Evolutionary conservation across 2,329 filamentous ascomycete species (phyloP).

Genomic region (Neofusicoccum laricinum): DNA sequence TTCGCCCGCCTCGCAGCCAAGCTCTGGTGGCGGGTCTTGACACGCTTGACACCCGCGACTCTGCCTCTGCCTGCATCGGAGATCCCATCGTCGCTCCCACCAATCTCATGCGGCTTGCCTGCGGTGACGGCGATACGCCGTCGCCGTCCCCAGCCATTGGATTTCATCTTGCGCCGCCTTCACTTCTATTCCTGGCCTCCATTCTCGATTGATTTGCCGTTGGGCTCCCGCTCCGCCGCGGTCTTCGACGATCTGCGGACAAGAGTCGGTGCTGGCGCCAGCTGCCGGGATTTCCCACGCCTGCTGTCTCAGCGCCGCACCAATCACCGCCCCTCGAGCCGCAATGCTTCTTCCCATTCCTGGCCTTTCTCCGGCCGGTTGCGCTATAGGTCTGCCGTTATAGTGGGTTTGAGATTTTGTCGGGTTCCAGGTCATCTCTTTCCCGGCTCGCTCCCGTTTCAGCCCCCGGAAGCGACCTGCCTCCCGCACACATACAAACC

Average conservation of each 20-base stretch:
- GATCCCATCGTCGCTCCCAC: too few species aligned
- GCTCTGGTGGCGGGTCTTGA: neutral
- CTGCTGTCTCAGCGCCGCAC: neutral
- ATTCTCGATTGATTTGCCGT: neutral
- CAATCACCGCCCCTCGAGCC: neutral
- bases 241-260: neutral
- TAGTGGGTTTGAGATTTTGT: neutral
- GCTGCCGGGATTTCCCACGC: neutral
- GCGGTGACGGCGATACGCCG: neutral
- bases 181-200: neutral
- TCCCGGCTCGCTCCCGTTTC: slow-evolving; percentile 3
- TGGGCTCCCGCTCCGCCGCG: neutral
- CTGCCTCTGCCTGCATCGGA: neutral
- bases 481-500: slow-evolving; percentile 9
- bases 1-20: neutral
- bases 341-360: neutral
- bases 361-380: neutral
- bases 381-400: neutral
- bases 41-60: neutral
- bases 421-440: slow-evolving; percentile 1
- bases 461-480: slow-evolving; percentile 1
- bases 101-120: neutral
- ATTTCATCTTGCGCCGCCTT: neutral
- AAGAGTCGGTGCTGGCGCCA: neutral
- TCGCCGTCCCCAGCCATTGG: neutral